Percentiles rank a stretch among this genome's conserved stretches.
Conservation (phyloP, 2,329 filamentous ascomycete species). For the Colletotrichum musicola region DNA sequence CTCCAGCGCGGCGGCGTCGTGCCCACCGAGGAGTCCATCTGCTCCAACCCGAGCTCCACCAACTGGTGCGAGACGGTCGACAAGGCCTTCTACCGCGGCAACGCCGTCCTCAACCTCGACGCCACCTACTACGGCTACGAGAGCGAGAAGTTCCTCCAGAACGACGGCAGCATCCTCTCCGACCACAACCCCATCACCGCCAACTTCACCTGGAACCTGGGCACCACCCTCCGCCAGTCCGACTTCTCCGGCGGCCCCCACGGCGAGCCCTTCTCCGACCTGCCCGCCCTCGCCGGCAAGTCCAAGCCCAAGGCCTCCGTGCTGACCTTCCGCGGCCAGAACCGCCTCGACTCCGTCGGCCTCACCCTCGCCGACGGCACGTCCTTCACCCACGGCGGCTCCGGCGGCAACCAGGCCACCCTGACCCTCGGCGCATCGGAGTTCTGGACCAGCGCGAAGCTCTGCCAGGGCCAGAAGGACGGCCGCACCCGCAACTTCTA, state of each 20-base stretch:
- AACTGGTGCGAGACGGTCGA: conserved; percentile 74
- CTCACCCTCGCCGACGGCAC: conserved; percentile 63
- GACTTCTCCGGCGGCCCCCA: conserved; percentile 61
- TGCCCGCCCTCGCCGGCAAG: conserved; percentile 52
- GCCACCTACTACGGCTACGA: conserved; percentile 68
- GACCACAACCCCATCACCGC: conserved; percentile 76
- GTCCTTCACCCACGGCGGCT: conserved; percentile 64
- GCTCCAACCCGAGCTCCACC: conserved; percentile 68
- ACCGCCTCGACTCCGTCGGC: conserved; percentile 64
- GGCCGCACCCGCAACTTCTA: conserved; percentile 66
- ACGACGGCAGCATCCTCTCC: conserved; percentile 67
- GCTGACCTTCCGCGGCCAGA: conserved; percentile 60
- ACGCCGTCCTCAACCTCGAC: conserved; percentile 57
- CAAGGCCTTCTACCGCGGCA: conserved; percentile 73
- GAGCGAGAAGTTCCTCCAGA: conserved; percentile 67
- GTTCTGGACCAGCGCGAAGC: conserved; percentile 59
- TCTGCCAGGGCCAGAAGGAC: conserved; percentile 64
- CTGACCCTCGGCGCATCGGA: conserved; percentile 62
- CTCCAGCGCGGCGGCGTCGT: conserved; percentile 61
- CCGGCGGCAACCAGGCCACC: conserved; percentile 57
- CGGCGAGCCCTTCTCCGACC: conserved; percentile 69
- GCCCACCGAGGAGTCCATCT: conserved; percentile 61
- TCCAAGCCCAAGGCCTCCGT: conserved; percentile 50
- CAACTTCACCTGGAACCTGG: conserved; percentile 61
- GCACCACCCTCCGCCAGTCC: conserved; percentile 56